Percentiles rank a stretch among this genome's conserved stretches.
Conservation (phyloP, 2,329 filamentous ascomycete species). For the Neurospora sp. region DNA sequence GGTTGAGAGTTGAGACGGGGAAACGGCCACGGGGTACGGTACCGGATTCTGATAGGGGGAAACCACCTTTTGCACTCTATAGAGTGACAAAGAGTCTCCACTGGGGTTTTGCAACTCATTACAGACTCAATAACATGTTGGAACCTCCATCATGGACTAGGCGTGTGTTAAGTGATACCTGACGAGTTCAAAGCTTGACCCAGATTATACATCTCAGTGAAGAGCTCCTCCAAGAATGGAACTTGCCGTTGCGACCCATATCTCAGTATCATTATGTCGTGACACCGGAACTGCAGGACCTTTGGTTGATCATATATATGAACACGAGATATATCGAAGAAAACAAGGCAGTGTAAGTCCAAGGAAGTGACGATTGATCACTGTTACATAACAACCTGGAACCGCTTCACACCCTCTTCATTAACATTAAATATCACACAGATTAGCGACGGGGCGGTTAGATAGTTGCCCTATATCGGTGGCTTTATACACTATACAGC, state of each 20-base stretch:
- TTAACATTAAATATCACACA: background rate
- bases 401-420: background rate
- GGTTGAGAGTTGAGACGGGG: background rate
- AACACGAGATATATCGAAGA: background rate
- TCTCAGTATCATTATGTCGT: background rate
- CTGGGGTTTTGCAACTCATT: background rate
- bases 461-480: background rate
- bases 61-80: background rate
- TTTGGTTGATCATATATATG: background rate
- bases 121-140: background rate
- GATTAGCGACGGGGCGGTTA: background rate
- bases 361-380: background rate
- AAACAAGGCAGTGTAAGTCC: background rate
- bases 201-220: background rate
- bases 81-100: background rate
- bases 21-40: background rate
- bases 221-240: background rate
- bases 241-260: background rate
- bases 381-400: background rate
- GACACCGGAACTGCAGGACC: background rate
- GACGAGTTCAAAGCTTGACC: background rate
- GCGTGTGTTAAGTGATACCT: background rate
- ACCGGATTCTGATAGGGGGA: background rate
- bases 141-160: background rate
- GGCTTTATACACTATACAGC: background rate